Base-by-base conservation (phyloP, 805 yeast genomes). In the Torulaspora microellipsoides region DNA sequence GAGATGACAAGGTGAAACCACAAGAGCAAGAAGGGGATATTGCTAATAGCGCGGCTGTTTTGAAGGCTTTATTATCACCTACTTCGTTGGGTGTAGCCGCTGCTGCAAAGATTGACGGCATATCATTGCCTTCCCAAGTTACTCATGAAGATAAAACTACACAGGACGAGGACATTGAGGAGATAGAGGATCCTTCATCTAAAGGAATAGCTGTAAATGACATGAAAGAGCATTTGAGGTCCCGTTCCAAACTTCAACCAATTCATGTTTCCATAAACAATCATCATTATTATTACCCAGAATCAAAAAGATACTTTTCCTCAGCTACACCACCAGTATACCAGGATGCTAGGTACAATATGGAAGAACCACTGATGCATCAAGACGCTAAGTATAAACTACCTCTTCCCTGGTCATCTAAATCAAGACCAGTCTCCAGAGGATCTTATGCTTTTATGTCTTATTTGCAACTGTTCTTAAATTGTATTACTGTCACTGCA, bases 321-420 rank as follows among this genome's bases (percentile, higher is more conserved):
- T 2, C 55, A 53, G 20, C 44, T 60, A 15, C 64, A 56, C 53
- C 65, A 72, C 37, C 78, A 74, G 52, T 78, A 74, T 47, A 23
- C 31, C 25, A 29, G 12, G 32, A 42, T 17, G 25, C 4, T 20
- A 17, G 36, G 27, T 17, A 28, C 15, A 15, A 27, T 28, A 27
- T 37, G 7, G 27, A 34, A 14, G 43, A 38, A 11, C 33, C 36
- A 17, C 32, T 35, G 14, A 25, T 38, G 10, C 45, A 38, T 11
- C 38, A 36, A 8, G 47, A 37, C 76, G 75, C 52, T 27, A 36
- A 47, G n/a, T 39, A 51, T 2, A 42, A 54, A 1, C 64, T 81
- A 27, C 87, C 87, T 1, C 66, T 67, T 2, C 85, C 86, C 0
- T 81, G 86, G 86, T 73, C 77, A 5, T 44, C 67, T 6, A 54